Evolutionary conservation across 768 basidiomycete genomes (phyloP).

Genomic region (Panaeolus papilionaceus): DNA sequence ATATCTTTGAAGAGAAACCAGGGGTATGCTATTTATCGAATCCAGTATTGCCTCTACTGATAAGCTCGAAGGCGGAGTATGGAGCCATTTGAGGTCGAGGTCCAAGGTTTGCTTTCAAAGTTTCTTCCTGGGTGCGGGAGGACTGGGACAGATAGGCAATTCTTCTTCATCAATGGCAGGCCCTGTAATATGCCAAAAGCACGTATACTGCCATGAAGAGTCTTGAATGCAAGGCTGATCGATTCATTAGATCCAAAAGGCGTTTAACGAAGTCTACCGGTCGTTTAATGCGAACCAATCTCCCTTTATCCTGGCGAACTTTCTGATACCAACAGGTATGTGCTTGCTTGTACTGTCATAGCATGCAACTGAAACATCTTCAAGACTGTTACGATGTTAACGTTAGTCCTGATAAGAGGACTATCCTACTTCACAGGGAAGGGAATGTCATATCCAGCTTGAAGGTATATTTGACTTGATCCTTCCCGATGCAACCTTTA

Average conservation of each 20-base stretch:
- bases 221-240: neutral
- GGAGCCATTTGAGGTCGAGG: constrained; percentile 49
- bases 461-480: constrained; percentile 57
- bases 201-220: neutral
- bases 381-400: constrained; percentile 90
- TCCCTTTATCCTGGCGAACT: constrained; percentile 86
- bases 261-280: constrained; percentile 92
- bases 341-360: constrained; percentile 16
- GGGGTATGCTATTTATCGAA: constrained; percentile 24
- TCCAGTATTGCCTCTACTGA: constrained; percentile 1
- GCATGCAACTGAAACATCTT: neutral
- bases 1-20: constrained; percentile 46
- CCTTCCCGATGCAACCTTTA: neutral
- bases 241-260: constrained; percentile 74
- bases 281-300: constrained; percentile 75
- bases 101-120: constrained; percentile 85
- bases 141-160: constrained; percentile 84
- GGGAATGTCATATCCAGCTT: constrained; percentile 76
- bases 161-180: constrained; percentile 90
- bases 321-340: constrained; percentile 81
- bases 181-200: constrained; percentile 86
- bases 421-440: constrained; percentile 91
- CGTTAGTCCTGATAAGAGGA: constrained; percentile 96
- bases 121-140: constrained; percentile 80
- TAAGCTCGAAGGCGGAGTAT: constrained; percentile 25